Evolutionary conservation across 2,329 filamentous ascomycete species (phyloP).

Genomic region (Xylaria multiplex): DNA sequence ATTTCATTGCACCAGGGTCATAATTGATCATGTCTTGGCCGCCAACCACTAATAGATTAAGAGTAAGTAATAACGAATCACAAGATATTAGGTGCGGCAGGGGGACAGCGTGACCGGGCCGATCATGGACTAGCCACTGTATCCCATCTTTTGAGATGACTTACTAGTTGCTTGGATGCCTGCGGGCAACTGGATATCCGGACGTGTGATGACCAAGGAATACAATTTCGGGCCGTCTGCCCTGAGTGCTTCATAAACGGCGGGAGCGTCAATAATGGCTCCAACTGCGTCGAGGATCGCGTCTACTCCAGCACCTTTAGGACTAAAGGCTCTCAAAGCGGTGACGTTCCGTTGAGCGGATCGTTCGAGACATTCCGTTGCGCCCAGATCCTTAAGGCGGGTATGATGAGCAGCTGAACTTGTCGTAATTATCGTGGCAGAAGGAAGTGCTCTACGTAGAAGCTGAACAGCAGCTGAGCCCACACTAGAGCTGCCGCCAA

Average conservation of each 20-base stretch:
- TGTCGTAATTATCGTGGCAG: constrained; percentile 47
- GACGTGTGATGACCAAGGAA: constrained; percentile 8
- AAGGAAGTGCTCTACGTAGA: constrained; percentile 48
- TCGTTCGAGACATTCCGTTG: constrained; percentile 2
- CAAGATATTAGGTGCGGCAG: background rate
- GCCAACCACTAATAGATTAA: constrained; percentile 19
- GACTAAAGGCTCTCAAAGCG: constrained; percentile 8
- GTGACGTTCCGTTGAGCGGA: background rate
- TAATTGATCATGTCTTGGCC: background rate
- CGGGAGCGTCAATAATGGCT: background rate
- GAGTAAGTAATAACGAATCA: background rate
- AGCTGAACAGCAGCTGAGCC: constrained; percentile 51
- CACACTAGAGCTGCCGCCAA: constrained; percentile 51
- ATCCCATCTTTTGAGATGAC: background rate
- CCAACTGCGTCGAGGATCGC: constrained; percentile 15
- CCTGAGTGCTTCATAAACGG: constrained; percentile 15
- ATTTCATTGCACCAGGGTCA: background rate
- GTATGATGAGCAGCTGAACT: constrained; percentile 42
- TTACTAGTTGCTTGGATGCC: constrained; percentile 12
- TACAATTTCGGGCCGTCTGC: constrained; percentile 7
- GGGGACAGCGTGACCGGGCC: no score
- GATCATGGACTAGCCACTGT: background rate
- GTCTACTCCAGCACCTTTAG: constrained; percentile 3
- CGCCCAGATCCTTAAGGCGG: constrained; percentile 10
- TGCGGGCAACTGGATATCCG: background rate